Percentiles rank a stretch among this genome's conserved stretches.
Evolutionary conservation across 2,329 filamentous ascomycete species (phyloP).

Genomic region (Delphinella strobiligena): DNA sequence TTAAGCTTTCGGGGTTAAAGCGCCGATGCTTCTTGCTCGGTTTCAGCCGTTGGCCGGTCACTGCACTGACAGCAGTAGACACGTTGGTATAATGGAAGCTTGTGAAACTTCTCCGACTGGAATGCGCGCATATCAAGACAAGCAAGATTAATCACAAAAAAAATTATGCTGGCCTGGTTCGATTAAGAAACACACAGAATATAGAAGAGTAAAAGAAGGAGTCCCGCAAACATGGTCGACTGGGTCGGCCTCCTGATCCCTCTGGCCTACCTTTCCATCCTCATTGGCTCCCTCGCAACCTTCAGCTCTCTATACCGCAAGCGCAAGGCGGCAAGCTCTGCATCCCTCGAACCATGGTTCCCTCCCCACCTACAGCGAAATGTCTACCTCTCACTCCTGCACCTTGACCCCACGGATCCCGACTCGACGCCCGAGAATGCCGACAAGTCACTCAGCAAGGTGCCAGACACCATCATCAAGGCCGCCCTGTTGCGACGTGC

Average conservation of each 20-base stretch:
- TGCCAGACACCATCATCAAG: constrained; percentile 77
- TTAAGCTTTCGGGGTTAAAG: too few relatives aligned
- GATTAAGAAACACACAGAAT: too few relatives aligned
- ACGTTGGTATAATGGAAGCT: too few relatives aligned
- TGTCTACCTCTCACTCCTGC: constrained; percentile 84
- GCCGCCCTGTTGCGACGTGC: constrained; percentile 82
- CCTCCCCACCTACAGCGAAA: constrained; percentile 81
- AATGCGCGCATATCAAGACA: too few relatives aligned
- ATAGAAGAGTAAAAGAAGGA: too few relatives aligned
- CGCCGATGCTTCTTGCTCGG: too few relatives aligned
- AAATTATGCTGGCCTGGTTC: too few relatives aligned
- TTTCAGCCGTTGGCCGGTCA: too few relatives aligned
- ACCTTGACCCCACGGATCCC: constrained; percentile 49
- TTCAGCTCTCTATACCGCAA: constrained; percentile 91
- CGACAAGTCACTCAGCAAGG: constrained; percentile 50
- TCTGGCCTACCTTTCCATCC: constrained; percentile 77
- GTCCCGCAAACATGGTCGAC: constrained; percentile 45
- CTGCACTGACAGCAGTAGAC: too few relatives aligned
- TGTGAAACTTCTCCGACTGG: too few relatives aligned
- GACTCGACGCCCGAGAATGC: constrained; percentile 38
- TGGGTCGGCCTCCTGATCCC: constrained; percentile 80
- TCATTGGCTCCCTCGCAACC: constrained; percentile 76
- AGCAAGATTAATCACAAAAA: too few relatives aligned
- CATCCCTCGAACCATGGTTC: constrained; percentile 90
- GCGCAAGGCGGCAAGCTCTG: constrained; percentile 68